Conservation (phyloP, 345 rosid genomes). For the Carallia pectinifolia region DNA sequence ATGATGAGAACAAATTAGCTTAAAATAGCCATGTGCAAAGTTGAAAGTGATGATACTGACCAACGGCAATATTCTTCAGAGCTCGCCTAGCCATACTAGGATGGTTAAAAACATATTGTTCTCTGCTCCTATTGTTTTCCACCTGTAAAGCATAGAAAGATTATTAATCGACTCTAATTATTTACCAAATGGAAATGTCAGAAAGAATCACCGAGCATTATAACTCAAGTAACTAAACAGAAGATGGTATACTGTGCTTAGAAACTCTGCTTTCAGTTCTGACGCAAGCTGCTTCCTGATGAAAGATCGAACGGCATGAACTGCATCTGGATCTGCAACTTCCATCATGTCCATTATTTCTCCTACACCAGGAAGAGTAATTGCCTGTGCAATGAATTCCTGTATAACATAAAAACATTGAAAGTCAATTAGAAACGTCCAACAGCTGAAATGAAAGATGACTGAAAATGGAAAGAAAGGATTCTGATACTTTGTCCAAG, state of each 20-base stretch:
- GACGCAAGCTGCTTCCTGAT: constrained; percentile 86
- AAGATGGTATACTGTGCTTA: constrained; percentile 52
- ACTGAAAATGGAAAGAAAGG: neutral
- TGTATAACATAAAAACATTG: constrained; percentile 24
- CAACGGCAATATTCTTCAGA: constrained; percentile 77
- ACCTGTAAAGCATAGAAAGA: constrained; percentile 43
- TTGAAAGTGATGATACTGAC: constrained; percentile 35
- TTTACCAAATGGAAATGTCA: neutral
- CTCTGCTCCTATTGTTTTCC: constrained; percentile 69
- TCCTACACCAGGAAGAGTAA: constrained; percentile 89
- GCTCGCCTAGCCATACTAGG: constrained; percentile 81
- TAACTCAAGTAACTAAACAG: neutral
- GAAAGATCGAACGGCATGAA: constrained; percentile 84
- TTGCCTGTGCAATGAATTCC: constrained; percentile 93
- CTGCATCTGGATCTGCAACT: constrained; percentile 99
- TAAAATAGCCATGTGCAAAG: neutral
- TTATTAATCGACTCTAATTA: constrained; percentile 2
- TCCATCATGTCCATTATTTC: constrained; percentile 99
- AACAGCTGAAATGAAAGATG: neutral
- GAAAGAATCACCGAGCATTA: neutral
- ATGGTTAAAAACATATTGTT: constrained; percentile 76
- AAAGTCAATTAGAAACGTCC: neutral
- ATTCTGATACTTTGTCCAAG: constrained; percentile 69
- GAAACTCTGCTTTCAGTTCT: constrained; percentile 73
- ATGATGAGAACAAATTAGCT: neutral